Evolutionary conservation across 306 rosid species (phyloP).

Genomic region (Crotalaria pallida): DNA sequence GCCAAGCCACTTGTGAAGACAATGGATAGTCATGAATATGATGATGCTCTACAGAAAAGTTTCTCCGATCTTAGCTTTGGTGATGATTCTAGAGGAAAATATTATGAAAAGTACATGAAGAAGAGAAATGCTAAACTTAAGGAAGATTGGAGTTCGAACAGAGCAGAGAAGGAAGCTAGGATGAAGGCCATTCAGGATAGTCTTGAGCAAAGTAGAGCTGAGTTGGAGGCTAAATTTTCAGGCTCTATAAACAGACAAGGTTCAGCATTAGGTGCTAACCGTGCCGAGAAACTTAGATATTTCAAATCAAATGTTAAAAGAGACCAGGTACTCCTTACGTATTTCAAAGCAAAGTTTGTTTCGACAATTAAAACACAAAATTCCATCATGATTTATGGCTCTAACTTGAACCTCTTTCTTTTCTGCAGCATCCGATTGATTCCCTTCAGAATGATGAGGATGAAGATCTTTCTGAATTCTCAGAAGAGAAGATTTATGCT

Average conservation of each 20-base stretch:
- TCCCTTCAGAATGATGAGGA: slow-evolving; percentile 69
- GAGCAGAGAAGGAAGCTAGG: slow-evolving; percentile 92
- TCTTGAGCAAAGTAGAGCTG: slow-evolving; percentile 79
- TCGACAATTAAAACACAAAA: slow-evolving; percentile 10
- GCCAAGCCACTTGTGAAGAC: slow-evolving; percentile 34
- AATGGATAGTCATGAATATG: slow-evolving; percentile 39
- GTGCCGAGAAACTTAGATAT: slow-evolving; percentile 69
- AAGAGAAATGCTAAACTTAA: slow-evolving; percentile 91
- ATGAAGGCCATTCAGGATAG: slow-evolving; percentile 91
- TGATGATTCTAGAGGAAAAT: slow-evolving; percentile 82
- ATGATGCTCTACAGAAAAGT: slow-evolving; percentile 48
- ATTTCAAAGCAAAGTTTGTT: not conserved
- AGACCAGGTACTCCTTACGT: slow-evolving; percentile 65
- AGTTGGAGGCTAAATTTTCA: slow-evolving; percentile 79
- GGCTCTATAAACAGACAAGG: slow-evolving; percentile 50
- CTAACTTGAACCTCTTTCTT: slow-evolving; percentile 17
- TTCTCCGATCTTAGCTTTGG: slow-evolving; percentile 49
- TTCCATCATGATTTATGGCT: slow-evolving; percentile 7
- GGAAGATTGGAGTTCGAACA: slow-evolving; percentile 80
- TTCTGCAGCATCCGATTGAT: slow-evolving; percentile 62
- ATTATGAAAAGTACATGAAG: slow-evolving; percentile 80
- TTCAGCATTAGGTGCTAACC: slow-evolving; percentile 48
- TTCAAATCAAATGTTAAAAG: slow-evolving; percentile 56
- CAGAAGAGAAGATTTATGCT: slow-evolving; percentile 48
- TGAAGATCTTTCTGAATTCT: slow-evolving; percentile 60